phyloP scores from a whole-genome alignment of 2,329 filamentous ascomycete species.

The Aurifilum marmelostoma region DNA sequence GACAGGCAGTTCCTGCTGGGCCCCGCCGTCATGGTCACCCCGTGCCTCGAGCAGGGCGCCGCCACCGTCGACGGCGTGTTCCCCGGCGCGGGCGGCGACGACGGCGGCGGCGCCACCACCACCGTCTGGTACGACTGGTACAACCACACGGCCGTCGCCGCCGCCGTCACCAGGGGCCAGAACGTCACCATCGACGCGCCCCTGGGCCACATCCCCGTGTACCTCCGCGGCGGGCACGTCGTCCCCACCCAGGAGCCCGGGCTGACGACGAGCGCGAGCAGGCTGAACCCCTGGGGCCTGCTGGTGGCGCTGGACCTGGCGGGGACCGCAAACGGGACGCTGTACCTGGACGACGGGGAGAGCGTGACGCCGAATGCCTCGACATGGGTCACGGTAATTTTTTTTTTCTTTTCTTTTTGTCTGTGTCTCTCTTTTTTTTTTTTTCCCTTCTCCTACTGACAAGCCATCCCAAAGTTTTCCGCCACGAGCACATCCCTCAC shows the following conservation, averaged over 20 bases:
- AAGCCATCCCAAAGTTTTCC: constrained; percentile 50
- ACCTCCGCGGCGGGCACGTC: constrained; percentile 68
- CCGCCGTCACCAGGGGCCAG: constrained; percentile 38
- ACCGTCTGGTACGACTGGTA: constrained; percentile 82
- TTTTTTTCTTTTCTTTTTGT: neutral
- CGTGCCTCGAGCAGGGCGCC: constrained; percentile 66
- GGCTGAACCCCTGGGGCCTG: constrained; percentile 68
- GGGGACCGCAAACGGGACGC: constrained; percentile 59
- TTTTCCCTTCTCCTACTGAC: constrained; percentile 15
- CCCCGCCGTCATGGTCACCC: constrained; percentile 65
- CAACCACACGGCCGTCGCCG: constrained; percentile 58
- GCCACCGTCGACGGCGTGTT: constrained; percentile 69
- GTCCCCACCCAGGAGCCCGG: constrained; percentile 70
- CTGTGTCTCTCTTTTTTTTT: neutral
- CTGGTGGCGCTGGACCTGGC: constrained; percentile 61
- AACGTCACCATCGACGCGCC: constrained; percentile 47
- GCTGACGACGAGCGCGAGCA: constrained; percentile 66
- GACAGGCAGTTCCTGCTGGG: constrained; percentile 76
- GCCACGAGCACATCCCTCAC: constrained; percentile 49
- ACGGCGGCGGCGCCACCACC: too few relatives aligned
- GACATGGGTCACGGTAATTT: constrained; percentile 54
- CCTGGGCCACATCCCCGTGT: constrained; percentile 73
- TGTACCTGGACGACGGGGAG: constrained; percentile 79
- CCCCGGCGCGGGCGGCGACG: constrained; percentile 63
- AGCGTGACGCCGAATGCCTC: constrained; percentile 61